Base-by-base conservation (phyloP, 2,329 filamentous ascomycete genomes). In the Penicillium sp. region DNA sequence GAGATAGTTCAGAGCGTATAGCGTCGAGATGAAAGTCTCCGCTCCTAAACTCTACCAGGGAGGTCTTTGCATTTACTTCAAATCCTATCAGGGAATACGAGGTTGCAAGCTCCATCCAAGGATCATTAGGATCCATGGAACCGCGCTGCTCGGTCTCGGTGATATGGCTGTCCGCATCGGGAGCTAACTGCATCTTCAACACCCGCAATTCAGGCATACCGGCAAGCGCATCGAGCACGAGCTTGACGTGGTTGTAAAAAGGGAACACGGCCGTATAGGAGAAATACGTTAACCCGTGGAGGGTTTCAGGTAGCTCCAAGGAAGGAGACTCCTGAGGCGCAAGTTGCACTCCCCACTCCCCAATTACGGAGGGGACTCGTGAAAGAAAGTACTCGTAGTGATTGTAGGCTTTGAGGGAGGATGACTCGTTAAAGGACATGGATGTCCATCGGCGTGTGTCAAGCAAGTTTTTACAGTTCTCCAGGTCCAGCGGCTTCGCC, bases 361-460 rank as follows among this genome's bases (percentile, higher is more conserved):
- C 75, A 1, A 89, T 71, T 50, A 88, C 76, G 13, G 84, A 84
- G 0, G 84, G 86, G 6, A 86, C 80, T 1, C 78, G 75, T 40
- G 83, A 83, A 31, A 85, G 75, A 63, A 86, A 89, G 70, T 86
- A 90, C 61, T 90, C 85, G 66, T 89, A 87, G 4, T 82, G 84
- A 42, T 80, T 80, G 70, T 89, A 92, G 5, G 83, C 86, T 51
- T 79, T 79, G n/a, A 87, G 79, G 4, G 84, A 89, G 0, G 87
- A 89, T 8, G 87, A 87, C 71, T 92, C 88, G 65, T 92, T 92
- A 57, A 90, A 81, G 2, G 81, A 74, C 0, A 90, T 62, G 16
- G 81, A 78, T 0, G 76, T 78, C 88, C 89, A 92, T 2, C 80
- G 80, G 1, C 81, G 78, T n/a, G 81, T 73, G 24, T 77, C 77